These are phyloP conservation scores for Phoma herbarum DNA, from an alignment of 2,329 filamentous ascomycete genomes.

Conservation along the genomic window DNA sequence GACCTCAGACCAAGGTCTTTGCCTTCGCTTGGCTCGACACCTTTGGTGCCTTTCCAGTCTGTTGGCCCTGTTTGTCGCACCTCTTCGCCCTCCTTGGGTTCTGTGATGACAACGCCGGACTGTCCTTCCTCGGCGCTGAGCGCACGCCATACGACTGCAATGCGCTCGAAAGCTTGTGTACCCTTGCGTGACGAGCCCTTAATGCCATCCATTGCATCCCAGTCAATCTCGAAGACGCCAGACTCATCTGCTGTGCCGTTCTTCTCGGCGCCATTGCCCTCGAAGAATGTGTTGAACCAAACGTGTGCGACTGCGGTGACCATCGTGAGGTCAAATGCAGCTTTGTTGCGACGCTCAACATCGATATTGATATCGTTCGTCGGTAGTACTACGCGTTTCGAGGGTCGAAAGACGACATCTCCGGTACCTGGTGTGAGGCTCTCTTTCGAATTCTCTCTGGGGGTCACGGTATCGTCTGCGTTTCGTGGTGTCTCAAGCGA, in stretches of 20 bases:
- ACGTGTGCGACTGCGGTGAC: slow-evolving; percentile 93
- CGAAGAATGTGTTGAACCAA: slow-evolving; percentile 97
- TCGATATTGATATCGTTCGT: slow-evolving; percentile 91
- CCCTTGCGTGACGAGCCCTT: slow-evolving; percentile 89
- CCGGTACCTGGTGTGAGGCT: slow-evolving; percentile 64
- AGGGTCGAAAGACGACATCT: slow-evolving; percentile 81
- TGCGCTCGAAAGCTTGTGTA: slow-evolving; percentile 78
- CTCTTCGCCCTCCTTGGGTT: slow-evolving; percentile 72
- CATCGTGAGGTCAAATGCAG: slow-evolving; percentile 80
- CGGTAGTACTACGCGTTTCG: slow-evolving; percentile 72
- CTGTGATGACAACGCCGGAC: slow-evolving; percentile 62
- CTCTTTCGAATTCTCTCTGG: slow-evolving; percentile 32
- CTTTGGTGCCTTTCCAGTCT: slow-evolving; percentile 74
- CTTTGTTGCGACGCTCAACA: slow-evolving; percentile 84
- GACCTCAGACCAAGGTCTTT: slow-evolving; percentile 75
- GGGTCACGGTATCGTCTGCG: slow-evolving; percentile 28
- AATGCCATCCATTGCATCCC: slow-evolving; percentile 89
- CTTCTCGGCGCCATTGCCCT: slow-evolving; percentile 78
- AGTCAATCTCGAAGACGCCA: slow-evolving; percentile 76
- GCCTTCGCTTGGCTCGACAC: slow-evolving; percentile 56
- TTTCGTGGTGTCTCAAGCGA: slow-evolving; percentile 28
- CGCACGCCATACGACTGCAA: slow-evolving; percentile 84
- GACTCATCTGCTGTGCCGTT: slow-evolving; percentile 71
- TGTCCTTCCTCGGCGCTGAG: slow-evolving; percentile 45
- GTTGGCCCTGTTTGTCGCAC: slow-evolving; percentile 75